Percentiles rank a stretch among this genome's conserved stretches.
Evolutionary conservation across 1,284 basidiomycete species (phyloP).

Genomic region (Agaricales sp.): DNA sequence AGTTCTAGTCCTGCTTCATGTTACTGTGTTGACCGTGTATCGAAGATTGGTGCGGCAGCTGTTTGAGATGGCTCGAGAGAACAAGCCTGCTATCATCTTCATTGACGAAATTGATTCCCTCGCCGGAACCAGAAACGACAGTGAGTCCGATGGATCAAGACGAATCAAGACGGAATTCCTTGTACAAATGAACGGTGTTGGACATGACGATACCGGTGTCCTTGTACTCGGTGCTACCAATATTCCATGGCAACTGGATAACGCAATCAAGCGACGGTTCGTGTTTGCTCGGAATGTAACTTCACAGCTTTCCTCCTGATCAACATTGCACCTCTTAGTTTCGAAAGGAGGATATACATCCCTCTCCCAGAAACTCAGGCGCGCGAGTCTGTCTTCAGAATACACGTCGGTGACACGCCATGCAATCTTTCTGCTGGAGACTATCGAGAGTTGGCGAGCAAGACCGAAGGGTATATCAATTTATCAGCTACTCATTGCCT

Average conservation of each 20-base stretch:
- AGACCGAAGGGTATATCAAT: constrained; percentile 62
- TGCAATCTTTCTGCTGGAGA: constrained; percentile 77
- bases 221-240: constrained; percentile 99
- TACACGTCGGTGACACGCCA: constrained; percentile 91
- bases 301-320: neutral
- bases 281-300: constrained; percentile 13
- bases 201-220: constrained; percentile 94
- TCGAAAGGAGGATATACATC: constrained; percentile 98
- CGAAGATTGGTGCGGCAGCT: constrained; percentile 88
- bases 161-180: constrained; percentile 99
- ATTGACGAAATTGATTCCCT: constrained; percentile 98
- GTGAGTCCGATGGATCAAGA: constrained; percentile 91
- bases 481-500: neutral
- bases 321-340: no score
- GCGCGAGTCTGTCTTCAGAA: constrained; percentile 92
- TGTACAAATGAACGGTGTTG: constrained; percentile 98
- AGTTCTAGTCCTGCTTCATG: constrained; percentile 16
- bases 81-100: constrained; percentile 97
- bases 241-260: constrained; percentile 95
- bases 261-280: constrained; percentile 92
- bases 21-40: constrained; percentile 6
- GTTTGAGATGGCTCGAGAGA: constrained; percentile 93
- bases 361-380: constrained; percentile 92
- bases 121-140: constrained; percentile 90
- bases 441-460: constrained; percentile 73